These are phyloP conservation scores for Mercurialis annua DNA, from an alignment of 345 rosid genomes.

Conservation along the genomic window DNA sequence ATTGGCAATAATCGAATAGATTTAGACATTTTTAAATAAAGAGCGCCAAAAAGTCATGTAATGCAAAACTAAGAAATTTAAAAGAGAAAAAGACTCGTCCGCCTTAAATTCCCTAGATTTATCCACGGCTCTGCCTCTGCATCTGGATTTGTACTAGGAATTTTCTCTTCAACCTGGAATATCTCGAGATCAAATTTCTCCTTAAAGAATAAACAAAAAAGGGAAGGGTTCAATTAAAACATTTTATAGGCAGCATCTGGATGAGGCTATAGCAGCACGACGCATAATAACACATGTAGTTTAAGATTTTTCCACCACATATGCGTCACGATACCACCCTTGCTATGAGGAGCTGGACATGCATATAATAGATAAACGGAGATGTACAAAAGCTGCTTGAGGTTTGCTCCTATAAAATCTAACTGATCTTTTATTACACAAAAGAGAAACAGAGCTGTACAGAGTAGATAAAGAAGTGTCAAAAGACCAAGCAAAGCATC, in stretches of 20 bases:
- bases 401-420: neutral
- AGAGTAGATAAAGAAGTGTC: neutral
- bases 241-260: neutral
- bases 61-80: neutral
- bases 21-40: neutral
- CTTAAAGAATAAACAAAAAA: too few species aligned
- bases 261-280: constrained; percentile 8
- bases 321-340: neutral
- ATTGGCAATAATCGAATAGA: neutral
- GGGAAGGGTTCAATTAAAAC: too few species aligned
- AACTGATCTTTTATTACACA: constrained; percentile 2
- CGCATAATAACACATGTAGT: neutral
- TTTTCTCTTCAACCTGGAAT: too few species aligned
- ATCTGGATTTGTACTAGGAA: too few species aligned
- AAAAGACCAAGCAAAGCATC: neutral
- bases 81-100: neutral
- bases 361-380: neutral
- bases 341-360: neutral
- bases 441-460: neutral
- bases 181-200: too few species aligned
- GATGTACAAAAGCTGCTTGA: neutral
- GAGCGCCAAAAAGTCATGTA: constrained; percentile 3
- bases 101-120: neutral
- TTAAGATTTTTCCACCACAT: neutral
- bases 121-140: too few species aligned